Percentiles rank a stretch among this genome's conserved stretches.
Conservation (phyloP, 129 eudicot genomes). For the Flaveria linearis region DNA sequence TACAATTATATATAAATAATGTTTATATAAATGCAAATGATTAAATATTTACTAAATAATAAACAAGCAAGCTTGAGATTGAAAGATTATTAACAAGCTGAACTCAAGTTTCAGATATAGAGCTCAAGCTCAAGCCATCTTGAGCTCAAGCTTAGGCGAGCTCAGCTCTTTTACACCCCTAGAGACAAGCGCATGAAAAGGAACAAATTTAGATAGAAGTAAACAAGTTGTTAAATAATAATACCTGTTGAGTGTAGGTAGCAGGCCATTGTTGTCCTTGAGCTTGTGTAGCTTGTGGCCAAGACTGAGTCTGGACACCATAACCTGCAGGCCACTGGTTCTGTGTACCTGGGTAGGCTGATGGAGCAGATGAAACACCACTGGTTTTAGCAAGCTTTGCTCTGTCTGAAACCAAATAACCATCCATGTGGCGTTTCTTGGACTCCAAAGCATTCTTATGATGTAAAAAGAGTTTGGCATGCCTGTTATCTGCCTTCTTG, state of each 20-base stretch:
- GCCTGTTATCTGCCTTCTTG: slow-evolving; percentile 83
- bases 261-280: slow-evolving; percentile 86
- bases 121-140: background rate
- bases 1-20: background rate
- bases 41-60: background rate
- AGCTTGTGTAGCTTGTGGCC: slow-evolving; percentile 83
- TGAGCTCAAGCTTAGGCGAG: background rate
- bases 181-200: slow-evolving; percentile 12
- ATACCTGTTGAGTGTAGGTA: slow-evolving; percentile 80
- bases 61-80: background rate
- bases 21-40: background rate
- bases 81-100: background rate
- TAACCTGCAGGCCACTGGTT: slow-evolving; percentile 90
- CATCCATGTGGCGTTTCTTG: slow-evolving; percentile 80
- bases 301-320: slow-evolving; percentile 74
- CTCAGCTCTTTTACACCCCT: background rate
- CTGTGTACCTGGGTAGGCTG: slow-evolving; percentile 70
- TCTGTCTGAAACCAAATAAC: slow-evolving; percentile 72
- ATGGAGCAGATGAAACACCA: slow-evolving; percentile 51
- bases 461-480: slow-evolving; percentile 68
- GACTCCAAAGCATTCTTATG: slow-evolving; percentile 67
- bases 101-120: too few species aligned
- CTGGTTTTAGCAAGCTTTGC: slow-evolving; percentile 75
- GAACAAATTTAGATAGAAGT: background rate
- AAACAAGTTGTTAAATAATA: background rate